Evolutionary conservation across 2,329 filamentous ascomycete species (phyloP), one percentile per base, ranked within the genome.

Genomic region (Colletotrichum plurivorum): DNA sequence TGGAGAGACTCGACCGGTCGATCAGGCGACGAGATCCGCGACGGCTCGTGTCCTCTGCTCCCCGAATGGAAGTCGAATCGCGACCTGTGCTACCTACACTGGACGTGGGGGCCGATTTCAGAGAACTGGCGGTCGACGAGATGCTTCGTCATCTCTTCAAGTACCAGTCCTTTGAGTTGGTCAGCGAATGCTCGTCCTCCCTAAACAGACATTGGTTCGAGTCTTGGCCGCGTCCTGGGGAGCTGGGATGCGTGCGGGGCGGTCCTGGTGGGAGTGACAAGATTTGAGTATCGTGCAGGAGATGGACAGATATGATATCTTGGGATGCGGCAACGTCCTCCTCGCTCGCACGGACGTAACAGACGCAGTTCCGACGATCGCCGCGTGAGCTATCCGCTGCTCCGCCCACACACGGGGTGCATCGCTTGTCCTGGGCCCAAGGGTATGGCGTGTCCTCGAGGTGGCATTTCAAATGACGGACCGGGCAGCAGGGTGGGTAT

Each of bases 271-370:
- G 7, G 41, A 46, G 15, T 27, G 27, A 18, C 18, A 51, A 55
- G 46, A 51, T 62, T 67, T n/a, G 36, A 36, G 64, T 20, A 51
- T 51, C 48, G 9, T 20, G 48, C 48, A 51, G n/a, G n/a, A 20
- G 18, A 46, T 48, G 27, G 51, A 53, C 22, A 53, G 27, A 36
- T 31, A 36, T 20, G 27, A 36, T 31, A 36, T 20, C 45, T 18
- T 46, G 45, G 45, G 8, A 46, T 2, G 15, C 16, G 18, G 18
- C 13, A 16, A 16, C 45, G 7, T 10, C 43, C 18, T 16, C 43
- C 15, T 18, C 45, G 45, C 45, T n/a, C 45, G 45, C 16, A 16
- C 45, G 7, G 16, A 36, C 31, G 31, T 8, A 36, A 36, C 8
- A 36, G 31, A 36, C 31, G 31, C 31, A 36, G 31, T 10, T 36